Conservation (phyloP, 192 early-diverging fungal genomes). For the Glomus cerebriforme region DNA sequence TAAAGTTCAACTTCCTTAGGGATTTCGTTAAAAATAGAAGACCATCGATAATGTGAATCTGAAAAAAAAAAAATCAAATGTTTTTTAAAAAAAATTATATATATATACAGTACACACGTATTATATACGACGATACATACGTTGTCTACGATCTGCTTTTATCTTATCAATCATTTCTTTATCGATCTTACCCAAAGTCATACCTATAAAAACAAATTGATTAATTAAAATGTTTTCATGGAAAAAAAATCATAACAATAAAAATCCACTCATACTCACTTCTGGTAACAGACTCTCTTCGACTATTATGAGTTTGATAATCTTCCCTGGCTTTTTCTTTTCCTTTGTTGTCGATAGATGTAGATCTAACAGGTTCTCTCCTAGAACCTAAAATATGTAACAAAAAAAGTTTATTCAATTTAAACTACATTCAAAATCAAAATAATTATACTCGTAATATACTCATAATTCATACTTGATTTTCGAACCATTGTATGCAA, state of each 20-base stretch:
- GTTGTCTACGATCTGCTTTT: not conserved
- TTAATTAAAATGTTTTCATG: conserved; percentile 5
- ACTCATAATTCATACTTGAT: conserved; percentile 4
- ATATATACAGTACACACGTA: not conserved
- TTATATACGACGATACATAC: not conserved
- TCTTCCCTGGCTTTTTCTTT: not conserved
- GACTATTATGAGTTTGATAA: not conserved
- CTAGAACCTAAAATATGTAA: not conserved
- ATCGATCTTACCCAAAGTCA: not conserved
- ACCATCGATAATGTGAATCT: conserved; percentile 15
- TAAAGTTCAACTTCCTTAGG: not conserved
- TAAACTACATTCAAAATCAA: no score
- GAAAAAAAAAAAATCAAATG: not conserved
- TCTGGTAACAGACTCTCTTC: not conserved
- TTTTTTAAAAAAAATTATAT: not conserved
- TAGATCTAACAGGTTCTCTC: not conserved
- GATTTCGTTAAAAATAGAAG: not conserved
- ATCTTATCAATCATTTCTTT: not conserved
- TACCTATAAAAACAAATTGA: not conserved
- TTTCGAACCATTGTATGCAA: conserved; percentile 17
- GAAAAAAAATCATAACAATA: not conserved
- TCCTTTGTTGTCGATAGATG: not conserved
- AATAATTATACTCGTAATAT: no score
- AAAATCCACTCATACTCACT: not conserved
- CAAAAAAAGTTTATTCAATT: not conserved